Percentiles rank a stretch among this genome's conserved stretches.
These are phyloP conservation scores for Yamadazyma buinensis DNA, from an alignment of 1,139 yeast species.

Conservation along the genomic window DNA sequence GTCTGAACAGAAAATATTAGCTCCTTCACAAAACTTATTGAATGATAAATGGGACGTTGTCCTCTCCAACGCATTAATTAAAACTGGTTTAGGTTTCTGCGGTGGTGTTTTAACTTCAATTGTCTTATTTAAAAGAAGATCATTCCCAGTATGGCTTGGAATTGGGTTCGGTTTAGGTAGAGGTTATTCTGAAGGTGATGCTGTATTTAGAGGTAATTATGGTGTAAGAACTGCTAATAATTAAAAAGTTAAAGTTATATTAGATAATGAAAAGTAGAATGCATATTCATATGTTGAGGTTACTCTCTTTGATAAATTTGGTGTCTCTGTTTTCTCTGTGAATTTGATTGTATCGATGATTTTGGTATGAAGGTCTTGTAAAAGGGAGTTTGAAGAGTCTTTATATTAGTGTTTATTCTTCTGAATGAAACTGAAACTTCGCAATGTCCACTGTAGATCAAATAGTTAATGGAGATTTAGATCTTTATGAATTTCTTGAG, in stretches of 20 bases:
- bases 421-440: not conserved
- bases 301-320: too few relatives aligned
- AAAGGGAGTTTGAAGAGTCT: too few relatives aligned
- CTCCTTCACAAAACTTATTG: constrained; percentile 66
- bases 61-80: constrained; percentile 87
- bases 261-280: constrained; percentile 4
- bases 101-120: constrained; percentile 96
- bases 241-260: constrained; percentile 17
- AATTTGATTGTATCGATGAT: too few relatives aligned
- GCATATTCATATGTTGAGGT: constrained; percentile 8
- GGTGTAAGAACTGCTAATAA: constrained; percentile 74
- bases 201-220: constrained; percentile 79
- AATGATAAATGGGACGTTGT: constrained; percentile 97
- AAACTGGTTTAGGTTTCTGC: constrained; percentile 97
- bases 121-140: constrained; percentile 83
- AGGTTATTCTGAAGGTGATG: constrained; percentile 97
- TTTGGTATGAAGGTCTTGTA: too few relatives aligned
- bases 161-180: constrained; percentile 96
- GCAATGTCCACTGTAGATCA: constrained; percentile 15
- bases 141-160: constrained; percentile 97
- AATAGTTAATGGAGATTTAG: constrained; percentile 27
- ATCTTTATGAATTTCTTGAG: constrained; percentile 32
- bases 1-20: constrained; percentile 33
- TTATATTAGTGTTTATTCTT: too few relatives aligned
- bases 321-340: too few relatives aligned